These are phyloP conservation scores for Botrytis elliptica DNA, from an alignment of 2,329 filamentous ascomycete species.

Conservation along the genomic window DNA sequence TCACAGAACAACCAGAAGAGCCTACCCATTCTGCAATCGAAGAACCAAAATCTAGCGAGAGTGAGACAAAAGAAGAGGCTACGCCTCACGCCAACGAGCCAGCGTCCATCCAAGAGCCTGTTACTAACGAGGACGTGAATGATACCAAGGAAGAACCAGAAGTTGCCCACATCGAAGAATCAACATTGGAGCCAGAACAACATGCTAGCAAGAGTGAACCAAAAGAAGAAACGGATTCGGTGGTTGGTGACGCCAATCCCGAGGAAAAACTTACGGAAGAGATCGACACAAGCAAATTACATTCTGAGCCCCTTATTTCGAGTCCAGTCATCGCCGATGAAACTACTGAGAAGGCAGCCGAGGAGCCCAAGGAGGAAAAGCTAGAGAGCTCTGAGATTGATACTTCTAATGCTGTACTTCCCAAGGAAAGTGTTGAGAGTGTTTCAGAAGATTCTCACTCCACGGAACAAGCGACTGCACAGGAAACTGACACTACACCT, in stretches of 20 bases:
- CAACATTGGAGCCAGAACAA: background rate
- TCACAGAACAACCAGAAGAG: background rate
- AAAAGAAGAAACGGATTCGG: background rate
- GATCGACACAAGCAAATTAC: background rate
- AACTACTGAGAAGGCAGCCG: background rate
- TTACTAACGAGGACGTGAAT: background rate
- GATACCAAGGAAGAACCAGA: background rate
- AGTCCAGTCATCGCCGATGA: background rate
- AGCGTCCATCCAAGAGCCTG: background rate
- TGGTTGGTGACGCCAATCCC: background rate
- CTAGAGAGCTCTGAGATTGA: background rate
- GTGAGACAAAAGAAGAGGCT: background rate
- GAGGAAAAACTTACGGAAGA: background rate
- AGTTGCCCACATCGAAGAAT: background rate
- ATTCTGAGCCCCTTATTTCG: background rate
- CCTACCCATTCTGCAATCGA: background rate
- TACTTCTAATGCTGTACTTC: background rate
- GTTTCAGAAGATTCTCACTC: background rate
- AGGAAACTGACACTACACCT: background rate
- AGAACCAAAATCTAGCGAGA: background rate
- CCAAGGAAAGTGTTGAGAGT: background rate
- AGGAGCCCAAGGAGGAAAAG: background rate
- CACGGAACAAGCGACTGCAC: background rate
- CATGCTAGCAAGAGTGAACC: background rate
- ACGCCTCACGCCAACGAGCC: background rate